A percentile compares a stretch with the other conserved stretches of the same genome.
Conservation (phyloP, 2,329 filamentous ascomycete genomes). For the Cladophialophora carrionii region DNA sequence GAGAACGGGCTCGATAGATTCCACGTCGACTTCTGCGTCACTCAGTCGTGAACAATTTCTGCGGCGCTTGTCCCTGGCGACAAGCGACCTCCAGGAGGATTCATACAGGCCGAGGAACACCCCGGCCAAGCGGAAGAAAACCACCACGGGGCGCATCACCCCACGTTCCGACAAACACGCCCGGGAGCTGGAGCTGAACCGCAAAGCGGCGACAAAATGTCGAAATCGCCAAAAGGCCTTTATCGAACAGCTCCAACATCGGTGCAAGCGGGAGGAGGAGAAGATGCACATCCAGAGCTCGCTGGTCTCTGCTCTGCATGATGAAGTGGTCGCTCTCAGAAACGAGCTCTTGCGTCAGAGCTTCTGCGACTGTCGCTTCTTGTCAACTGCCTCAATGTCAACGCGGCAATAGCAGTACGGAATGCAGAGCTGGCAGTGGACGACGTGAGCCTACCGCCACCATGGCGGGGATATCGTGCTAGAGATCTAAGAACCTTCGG, state of each 20-base stretch:
- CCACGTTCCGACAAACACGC: constrained; percentile 32
- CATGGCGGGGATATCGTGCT: background rate
- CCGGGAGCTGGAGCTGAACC: constrained; percentile 33
- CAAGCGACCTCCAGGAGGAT: constrained; percentile 17
- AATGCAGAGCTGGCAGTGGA: background rate
- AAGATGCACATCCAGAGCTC: constrained; percentile 29
- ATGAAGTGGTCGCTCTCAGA: constrained; percentile 28
- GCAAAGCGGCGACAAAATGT: constrained; percentile 32
- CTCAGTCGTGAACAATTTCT: constrained; percentile 17
- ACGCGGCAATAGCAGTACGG: background rate
- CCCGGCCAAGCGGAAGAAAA: constrained; percentile 17
- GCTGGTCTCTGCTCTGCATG: constrained; percentile 30
- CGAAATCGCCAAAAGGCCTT: constrained; percentile 31
- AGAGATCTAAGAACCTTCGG: background rate
- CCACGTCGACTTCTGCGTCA: constrained; percentile 6
- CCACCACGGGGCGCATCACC: constrained; percentile 21
- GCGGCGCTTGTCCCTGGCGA: constrained; percentile 27
- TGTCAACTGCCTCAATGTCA: background rate
- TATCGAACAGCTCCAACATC: constrained; percentile 29
- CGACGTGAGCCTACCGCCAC: background rate
- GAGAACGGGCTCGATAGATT: constrained; percentile 15
- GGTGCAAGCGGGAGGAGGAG: constrained; percentile 28
- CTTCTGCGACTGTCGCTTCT: constrained; percentile 26
- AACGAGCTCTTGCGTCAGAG: constrained; percentile 31
- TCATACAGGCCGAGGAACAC: constrained; percentile 29